Base-by-base conservation (phyloP, 805 yeast species). In the Isabelozyma heimii region DNA sequence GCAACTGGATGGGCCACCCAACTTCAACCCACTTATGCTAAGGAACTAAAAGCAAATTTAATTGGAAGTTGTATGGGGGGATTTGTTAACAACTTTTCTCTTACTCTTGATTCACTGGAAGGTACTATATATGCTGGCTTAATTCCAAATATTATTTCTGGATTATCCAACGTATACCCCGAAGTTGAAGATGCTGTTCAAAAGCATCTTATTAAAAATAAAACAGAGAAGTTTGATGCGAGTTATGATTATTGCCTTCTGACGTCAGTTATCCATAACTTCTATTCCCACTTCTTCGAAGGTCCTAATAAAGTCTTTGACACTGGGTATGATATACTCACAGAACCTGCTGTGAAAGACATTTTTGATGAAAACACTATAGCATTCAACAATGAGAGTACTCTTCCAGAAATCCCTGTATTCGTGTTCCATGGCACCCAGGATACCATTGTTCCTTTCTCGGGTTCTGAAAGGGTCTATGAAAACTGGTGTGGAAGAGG, bases 21-120 rank as follows among this genome's bases (percentile, higher is more conserved):
- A 3, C 48, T 63, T 24, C 62, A 57, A 41, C 67, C 68, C 14
- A 44, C 49, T 1, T 65, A 65, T 37, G 68, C 70, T 12, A 66
- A 65, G 9, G 43, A 41, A 20, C 16, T 41, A 6, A 41, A 41
- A 15, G 9, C 42, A 7, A 16, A 40, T 17, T 12, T 24, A 10
- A 47, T 52, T 16, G 76, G 75, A 17, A 69, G 59, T 15, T 69
- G 70, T 1, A 26, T 69, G 20, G 75, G 75, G 9, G 75, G 75
- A 2, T 60, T 67, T 57, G 67, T 65, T 12, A 61, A 69, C 17
- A 68, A 70, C 45, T 54, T 70, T 15, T 65, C 70, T 6, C 60
- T 58, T 14, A 58, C 67, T 1, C 59, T 62, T 3, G 51, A 47
- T 8, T 51, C 56, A 10, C 52, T 58, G 27, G 67, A 62, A 37